A percentile compares a stretch with the other conserved stretches of the same genome.
These are phyloP conservation scores for Sanghuangporus weigelae DNA, from an alignment of 1,284 basidiomycete genomes.

Conservation along the genomic window DNA sequence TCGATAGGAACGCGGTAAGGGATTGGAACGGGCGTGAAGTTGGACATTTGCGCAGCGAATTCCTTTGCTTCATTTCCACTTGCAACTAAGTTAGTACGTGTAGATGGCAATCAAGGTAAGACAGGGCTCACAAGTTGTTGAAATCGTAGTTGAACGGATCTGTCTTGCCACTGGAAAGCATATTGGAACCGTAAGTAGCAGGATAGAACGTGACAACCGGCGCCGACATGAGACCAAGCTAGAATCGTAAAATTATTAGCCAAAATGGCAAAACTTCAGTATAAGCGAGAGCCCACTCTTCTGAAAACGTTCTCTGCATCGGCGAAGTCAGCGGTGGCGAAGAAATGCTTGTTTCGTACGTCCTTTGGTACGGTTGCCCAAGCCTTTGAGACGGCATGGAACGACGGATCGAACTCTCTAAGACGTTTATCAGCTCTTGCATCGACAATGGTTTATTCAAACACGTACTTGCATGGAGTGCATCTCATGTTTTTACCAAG, in stretches of 20 bases:
- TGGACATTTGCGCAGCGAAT: constrained; percentile 72
- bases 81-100: constrained; percentile 9
- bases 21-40: constrained; percentile 66
- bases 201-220: constrained; percentile 80
- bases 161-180: constrained; percentile 44
- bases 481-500: constrained; percentile 74
- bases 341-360: constrained; percentile 80
- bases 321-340: constrained; percentile 86
- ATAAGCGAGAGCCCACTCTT: constrained; percentile 43
- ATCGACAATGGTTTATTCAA: constrained; percentile 2
- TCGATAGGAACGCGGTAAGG: constrained; percentile 72
- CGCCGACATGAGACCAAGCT: constrained; percentile 69
- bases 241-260: background rate
- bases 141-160: constrained; percentile 75
- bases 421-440: background rate
- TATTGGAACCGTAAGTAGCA: constrained; percentile 65
- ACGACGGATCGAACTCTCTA: constrained; percentile 84
- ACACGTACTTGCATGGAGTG: constrained; percentile 67
- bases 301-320: constrained; percentile 72
- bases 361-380: constrained; percentile 62
- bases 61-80: constrained; percentile 79
- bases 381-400: constrained; percentile 70
- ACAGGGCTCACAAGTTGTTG: constrained; percentile 36
- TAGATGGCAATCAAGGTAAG: background rate
- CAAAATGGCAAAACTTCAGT: background rate